Evolutionary conservation across 176 grass and related monocot species (phyloP).

Genomic region (Musa troglodytarum): DNA sequence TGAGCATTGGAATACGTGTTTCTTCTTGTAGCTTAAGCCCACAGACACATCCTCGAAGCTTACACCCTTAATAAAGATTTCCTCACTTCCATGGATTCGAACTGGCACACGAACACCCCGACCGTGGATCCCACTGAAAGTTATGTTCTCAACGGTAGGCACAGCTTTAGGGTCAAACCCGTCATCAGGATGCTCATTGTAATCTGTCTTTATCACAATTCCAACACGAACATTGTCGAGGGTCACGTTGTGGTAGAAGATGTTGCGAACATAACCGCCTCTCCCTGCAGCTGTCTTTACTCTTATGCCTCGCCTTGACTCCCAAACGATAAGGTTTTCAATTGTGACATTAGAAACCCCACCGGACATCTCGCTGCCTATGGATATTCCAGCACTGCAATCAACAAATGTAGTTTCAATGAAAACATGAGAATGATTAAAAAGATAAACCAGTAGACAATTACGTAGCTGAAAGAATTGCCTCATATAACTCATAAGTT

Average conservation of each 20-base stretch:
- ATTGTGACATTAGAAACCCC: slow-evolving; percentile 12
- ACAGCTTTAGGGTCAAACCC: slow-evolving; percentile 7
- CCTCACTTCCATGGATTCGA: slow-evolving; percentile 3
- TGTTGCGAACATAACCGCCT: slow-evolving; percentile 4
- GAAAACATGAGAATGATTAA: neutral
- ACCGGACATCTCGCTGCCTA: slow-evolving; percentile 21
- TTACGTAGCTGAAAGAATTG: neutral
- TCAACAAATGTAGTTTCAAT: neutral
- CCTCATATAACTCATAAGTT: no score
- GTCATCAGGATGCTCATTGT: slow-evolving; percentile 6
- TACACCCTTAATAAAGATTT: neutral
- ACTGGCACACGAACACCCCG: neutral
- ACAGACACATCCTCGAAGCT: slow-evolving; percentile 11
- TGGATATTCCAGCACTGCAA: slow-evolving; percentile 18
- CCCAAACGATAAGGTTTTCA: slow-evolving; percentile 8
- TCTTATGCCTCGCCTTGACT: slow-evolving; percentile 14
- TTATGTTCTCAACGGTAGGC: slow-evolving; percentile 3
- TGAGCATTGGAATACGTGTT: slow-evolving; percentile 12
- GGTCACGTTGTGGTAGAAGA: slow-evolving; percentile 3
- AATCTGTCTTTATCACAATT: slow-evolving; percentile 18
- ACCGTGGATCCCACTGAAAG: slow-evolving; percentile 1
- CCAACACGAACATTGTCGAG: slow-evolving; percentile 8
- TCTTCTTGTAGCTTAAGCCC: neutral
- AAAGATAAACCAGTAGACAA: neutral
- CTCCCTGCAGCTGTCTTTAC: slow-evolving; percentile 15